Base-by-base conservation (phyloP, 108 stramenopile genomes). In the Skeletonema menzelii region DNA sequence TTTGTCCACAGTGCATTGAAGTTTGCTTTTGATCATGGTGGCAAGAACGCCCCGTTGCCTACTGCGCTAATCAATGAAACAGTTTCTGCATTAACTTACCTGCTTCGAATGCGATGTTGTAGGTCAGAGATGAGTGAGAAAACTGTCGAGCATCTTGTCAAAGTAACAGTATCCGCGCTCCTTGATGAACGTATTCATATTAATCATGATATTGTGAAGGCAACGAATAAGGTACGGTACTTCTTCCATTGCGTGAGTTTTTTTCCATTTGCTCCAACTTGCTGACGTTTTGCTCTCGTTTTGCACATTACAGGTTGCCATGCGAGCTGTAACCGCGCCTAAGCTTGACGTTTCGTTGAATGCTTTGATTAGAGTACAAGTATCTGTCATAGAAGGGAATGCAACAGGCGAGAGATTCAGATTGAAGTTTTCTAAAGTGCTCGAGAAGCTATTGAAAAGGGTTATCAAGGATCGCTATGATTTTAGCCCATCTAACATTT, bases 401-500 rank as follows among this genome's bases (percentile, higher is more conserved):
- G 3, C 34, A 4, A 14, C 27, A 34, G 26, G 56, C 15, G 65
- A 70, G 5, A 76, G 83, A 22, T 38, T 59, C 19, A 55, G 74
- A 10, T 76, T 82, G 10, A 91, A 87, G 17, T 59, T 89, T 34
- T 87, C 90, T 14, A 65, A 88, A 37, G 86, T 95, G 19, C 67
- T 90, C 22, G 75, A 79, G 19, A 92, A 91, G 71, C 84, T 92
- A 0, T 83, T 87, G 58, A 53, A 70, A 1, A 81, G 85, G 44
- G 85, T 86, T 6, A 81, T 91, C 35, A 92, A 88, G 59, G 80
- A 88, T 14, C 90, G 92, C 82, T 80, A 87, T 20, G 79, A 80
- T 15, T 44, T 15, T 38, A 70, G 58, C 26, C 34, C 75, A 42
- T 40, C 55, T 15, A 30, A 67, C 37, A 83, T 86, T 14, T 84